phyloP scores from a whole-genome alignment of 208 protist genomes.

The Leptomonas seymouri region DNA sequence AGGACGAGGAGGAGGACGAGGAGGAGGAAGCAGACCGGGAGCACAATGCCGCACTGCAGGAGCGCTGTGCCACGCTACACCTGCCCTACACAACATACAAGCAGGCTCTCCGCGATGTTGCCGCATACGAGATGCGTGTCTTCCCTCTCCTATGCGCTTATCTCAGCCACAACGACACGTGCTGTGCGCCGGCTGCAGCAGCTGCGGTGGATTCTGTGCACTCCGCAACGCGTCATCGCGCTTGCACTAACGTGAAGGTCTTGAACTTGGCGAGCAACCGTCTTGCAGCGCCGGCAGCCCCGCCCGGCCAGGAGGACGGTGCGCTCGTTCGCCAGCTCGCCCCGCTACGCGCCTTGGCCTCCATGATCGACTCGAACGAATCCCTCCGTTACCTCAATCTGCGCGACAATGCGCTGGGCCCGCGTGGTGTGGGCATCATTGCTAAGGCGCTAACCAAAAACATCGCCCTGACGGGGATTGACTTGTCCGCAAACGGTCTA shows the following conservation, averaged over 20 bases:
- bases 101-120: slow-evolving; percentile 54
- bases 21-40: slow-evolving; percentile 34
- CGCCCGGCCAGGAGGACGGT: slow-evolving; percentile 13
- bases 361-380: slow-evolving; percentile 77
- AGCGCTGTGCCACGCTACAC: slow-evolving; percentile 51
- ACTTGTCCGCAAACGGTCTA: slow-evolving; percentile 77
- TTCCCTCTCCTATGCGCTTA: slow-evolving; percentile 67
- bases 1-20: slow-evolving; percentile 37
- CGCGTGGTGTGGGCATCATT: slow-evolving; percentile 82
- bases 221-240: slow-evolving; percentile 4
- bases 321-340: slow-evolving; percentile 35
- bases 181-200: slow-evolving; percentile 6
- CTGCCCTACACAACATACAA: slow-evolving; percentile 67
- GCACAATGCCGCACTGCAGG: slow-evolving; percentile 69
- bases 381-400: slow-evolving; percentile 82
- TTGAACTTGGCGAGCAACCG: slow-evolving; percentile 49
- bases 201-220: slow-evolving; percentile 6
- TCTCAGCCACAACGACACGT: slow-evolving; percentile 40
- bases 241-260: slow-evolving; percentile 39
- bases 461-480: slow-evolving; percentile 65
- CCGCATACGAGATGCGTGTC: slow-evolving; percentile 62
- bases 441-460: slow-evolving; percentile 89
- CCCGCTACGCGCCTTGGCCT: slow-evolving; percentile 58
- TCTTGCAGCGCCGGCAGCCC: slow-evolving; percentile 31
- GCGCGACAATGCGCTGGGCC: slow-evolving; percentile 69